phyloP scores from a whole-genome alignment of 345 rosid species.

The Angophora floribunda region DNA sequence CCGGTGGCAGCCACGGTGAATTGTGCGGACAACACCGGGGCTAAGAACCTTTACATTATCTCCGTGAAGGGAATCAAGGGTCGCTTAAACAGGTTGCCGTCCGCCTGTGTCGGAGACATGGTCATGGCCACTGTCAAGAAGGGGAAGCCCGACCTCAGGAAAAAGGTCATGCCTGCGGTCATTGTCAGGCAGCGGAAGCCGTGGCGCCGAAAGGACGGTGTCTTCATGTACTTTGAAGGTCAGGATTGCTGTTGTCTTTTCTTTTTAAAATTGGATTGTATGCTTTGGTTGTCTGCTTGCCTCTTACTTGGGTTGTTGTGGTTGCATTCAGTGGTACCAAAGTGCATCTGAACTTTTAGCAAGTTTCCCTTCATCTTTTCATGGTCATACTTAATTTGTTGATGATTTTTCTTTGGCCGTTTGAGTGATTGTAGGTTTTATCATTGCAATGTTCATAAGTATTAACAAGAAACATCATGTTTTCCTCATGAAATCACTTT shows the following conservation, averaged over 20 bases:
- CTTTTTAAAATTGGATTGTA: not conserved
- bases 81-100: conserved; percentile 77
- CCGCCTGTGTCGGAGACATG: conserved; percentile 96
- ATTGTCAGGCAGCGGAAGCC: conserved; percentile 94
- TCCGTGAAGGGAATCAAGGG: conserved; percentile 96
- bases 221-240: conserved; percentile 95
- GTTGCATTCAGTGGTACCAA: not conserved
- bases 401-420: not conserved
- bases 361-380: not conserved
- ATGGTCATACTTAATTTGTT: not conserved
- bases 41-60: conserved; percentile 91
- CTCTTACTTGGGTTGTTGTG: not conserved
- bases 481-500: not conserved
- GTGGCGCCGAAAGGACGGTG: conserved; percentile 98
- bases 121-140: conserved; percentile 97
- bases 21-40: conserved; percentile 97
- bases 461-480: not conserved
- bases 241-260: not conserved
- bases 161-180: conserved; percentile 95
- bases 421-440: not conserved
- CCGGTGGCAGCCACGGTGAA: conserved; percentile 98
- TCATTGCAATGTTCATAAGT: not conserved
- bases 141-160: conserved; percentile 91
- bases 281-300: not conserved
- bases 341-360: not conserved